These are phyloP conservation scores for Phaffia tasmanica DNA, from an alignment of 768 basidiomycete species.

Conservation along the genomic window DNA sequence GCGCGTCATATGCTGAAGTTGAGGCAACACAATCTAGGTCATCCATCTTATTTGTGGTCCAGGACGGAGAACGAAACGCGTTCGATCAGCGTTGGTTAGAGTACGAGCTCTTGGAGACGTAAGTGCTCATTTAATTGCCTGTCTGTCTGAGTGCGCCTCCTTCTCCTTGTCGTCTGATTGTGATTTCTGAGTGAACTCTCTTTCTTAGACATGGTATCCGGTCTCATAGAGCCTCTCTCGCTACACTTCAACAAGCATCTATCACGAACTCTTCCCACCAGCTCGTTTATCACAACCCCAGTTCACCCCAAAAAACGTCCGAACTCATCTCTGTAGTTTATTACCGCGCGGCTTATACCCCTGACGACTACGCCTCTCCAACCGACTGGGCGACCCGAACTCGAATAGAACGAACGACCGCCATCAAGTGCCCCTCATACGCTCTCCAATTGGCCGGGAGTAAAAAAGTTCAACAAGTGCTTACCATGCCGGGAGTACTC, in stretches of 20 bases:
- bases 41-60: constrained; percentile 73
- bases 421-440: constrained; percentile 87
- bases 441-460: constrained; percentile 87
- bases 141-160: neutral
- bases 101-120: constrained; percentile 73
- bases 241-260: constrained; percentile 44
- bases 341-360: constrained; percentile 80
- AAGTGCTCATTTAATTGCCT: constrained; percentile 29
- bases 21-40: neutral
- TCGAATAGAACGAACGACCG: constrained; percentile 63
- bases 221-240: constrained; percentile 63
- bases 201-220: constrained; percentile 56
- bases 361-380: constrained; percentile 60
- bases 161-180: constrained; percentile 11
- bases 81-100: constrained; percentile 88
- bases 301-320: constrained; percentile 25
- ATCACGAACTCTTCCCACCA: constrained; percentile 46
- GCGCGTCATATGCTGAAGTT: no score
- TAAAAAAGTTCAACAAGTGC: constrained; percentile 88
- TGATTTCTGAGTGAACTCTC: neutral
- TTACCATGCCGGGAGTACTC: constrained; percentile 60
- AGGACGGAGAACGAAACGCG: constrained; percentile 76
- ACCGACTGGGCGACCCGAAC: constrained; percentile 56
- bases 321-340: constrained; percentile 79
- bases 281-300: constrained; percentile 15